These are phyloP conservation scores for Cymbopogon citratus DNA, from an alignment of 176 grass and related monocot species.

Conservation along the genomic window DNA sequence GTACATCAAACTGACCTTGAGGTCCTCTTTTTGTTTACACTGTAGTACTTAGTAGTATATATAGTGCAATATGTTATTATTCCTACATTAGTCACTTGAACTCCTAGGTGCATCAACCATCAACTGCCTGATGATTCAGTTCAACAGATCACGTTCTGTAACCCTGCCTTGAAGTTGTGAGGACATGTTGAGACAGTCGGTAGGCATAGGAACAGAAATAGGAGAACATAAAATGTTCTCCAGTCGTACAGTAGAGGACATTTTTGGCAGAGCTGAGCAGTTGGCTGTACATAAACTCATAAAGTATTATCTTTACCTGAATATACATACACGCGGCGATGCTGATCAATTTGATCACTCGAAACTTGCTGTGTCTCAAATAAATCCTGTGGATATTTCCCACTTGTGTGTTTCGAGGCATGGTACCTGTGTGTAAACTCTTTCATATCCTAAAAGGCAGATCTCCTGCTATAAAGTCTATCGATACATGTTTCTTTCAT, in stretches of 20 bases:
- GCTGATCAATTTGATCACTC: not conserved
- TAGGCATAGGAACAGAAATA: conserved; percentile 16
- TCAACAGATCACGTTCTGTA: not conserved
- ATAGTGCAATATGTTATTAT: conserved; percentile 11
- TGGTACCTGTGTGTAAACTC: no score
- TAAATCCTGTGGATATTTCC: not conserved
- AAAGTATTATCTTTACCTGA: not conserved
- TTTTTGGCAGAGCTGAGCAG: conserved; percentile 9
- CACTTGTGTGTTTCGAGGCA: no score
- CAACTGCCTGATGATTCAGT: not conserved
- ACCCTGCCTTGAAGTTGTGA: not conserved
- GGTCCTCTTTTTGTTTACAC: conserved; percentile 21
- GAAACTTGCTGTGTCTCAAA: not conserved
- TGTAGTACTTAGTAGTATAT: not conserved
- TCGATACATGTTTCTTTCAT: no score
- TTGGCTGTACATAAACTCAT: not conserved
- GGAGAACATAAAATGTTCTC: not conserved
- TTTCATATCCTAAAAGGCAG: no score
- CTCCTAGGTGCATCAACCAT: not conserved
- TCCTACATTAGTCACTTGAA: not conserved
- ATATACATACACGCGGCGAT: not conserved
- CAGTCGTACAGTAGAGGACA: not conserved
- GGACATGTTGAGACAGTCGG: not conserved
- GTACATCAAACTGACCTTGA: conserved; percentile 30
- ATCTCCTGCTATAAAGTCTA: no score